Percentiles rank a stretch among this genome's conserved stretches.
phyloP scores from a whole-genome alignment of 1,139 yeast species.

The Diutina ranongensis region DNA sequence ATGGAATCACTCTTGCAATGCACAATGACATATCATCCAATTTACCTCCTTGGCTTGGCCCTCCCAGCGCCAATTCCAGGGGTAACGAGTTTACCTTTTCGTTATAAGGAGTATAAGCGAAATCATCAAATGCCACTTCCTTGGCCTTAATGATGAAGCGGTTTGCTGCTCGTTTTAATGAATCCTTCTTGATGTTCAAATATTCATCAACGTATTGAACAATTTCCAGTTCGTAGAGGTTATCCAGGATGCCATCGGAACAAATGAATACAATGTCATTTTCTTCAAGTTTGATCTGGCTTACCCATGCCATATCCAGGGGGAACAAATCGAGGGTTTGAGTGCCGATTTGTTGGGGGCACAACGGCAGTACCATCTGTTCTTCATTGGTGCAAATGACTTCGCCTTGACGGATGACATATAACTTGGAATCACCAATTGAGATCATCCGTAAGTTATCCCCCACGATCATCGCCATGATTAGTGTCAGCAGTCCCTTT shows the following conservation, averaged over 20 bases:
- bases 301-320: conserved; percentile 39
- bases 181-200: conserved; percentile 17
- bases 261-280: conserved; percentile 36
- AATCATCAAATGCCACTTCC: conserved; percentile 42
- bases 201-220: conserved; percentile 24
- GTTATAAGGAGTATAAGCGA: conserved; percentile 43
- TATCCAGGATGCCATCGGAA: conserved; percentile 47
- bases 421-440: conserved; percentile 46
- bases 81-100: conserved; percentile 39
- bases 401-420: conserved; percentile 36
- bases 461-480: conserved; percentile 42
- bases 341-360: conserved; percentile 50
- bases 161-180: conserved; percentile 28
- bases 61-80: conserved; percentile 17
- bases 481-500: conserved; percentile 42
- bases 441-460: conserved; percentile 35
- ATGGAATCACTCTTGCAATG: conserved; percentile 29
- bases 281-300: conserved; percentile 25
- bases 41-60: conserved; percentile 40
- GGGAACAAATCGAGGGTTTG: conserved; percentile 35
- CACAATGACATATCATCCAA: conserved; percentile 46
- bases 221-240: conserved; percentile 39
- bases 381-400: conserved; percentile 35
- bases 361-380: conserved; percentile 34
- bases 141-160: conserved; percentile 32